Evolutionary conservation across 805 yeast species (phyloP).

Genomic region (Metschnikowia peoriensis): DNA sequence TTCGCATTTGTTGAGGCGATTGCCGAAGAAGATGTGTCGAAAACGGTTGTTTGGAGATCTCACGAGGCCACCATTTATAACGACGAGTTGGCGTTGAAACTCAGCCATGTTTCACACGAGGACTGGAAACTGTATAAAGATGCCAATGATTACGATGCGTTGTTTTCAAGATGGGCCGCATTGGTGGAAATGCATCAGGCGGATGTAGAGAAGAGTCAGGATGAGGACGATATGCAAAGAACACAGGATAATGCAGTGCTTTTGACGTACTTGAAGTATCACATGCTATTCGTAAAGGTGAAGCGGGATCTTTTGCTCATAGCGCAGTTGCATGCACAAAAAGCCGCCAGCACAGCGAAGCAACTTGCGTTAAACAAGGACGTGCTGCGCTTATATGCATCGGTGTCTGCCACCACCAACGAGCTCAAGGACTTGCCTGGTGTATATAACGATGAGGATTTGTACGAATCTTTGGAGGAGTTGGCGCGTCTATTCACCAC

Average conservation of each 20-base stretch:
- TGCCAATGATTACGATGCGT: constrained; percentile 52
- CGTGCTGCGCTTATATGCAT: constrained; percentile 47
- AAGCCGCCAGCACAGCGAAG: constrained; percentile 10
- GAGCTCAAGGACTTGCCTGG: constrained; percentile 84
- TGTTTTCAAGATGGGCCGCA: constrained; percentile 66
- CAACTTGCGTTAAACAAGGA: constrained; percentile 32
- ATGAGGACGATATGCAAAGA: constrained; percentile 52
- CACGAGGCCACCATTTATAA: constrained; percentile 62
- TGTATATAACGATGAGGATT: constrained; percentile 79
- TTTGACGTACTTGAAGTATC: constrained; percentile 71
- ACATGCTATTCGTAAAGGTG: constrained; percentile 60
- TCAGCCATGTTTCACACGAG: constrained; percentile 39
- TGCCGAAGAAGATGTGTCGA: constrained; percentile 25
- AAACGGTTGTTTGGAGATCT: constrained; percentile 47
- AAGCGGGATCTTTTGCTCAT: constrained; percentile 65
- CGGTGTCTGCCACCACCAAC: constrained; percentile 50
- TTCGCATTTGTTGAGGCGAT: constrained; percentile 33
- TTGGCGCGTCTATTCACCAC: constrained; percentile 49
- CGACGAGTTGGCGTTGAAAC: constrained; percentile 65
- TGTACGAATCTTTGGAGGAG: constrained; percentile 51
- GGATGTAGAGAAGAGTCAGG: constrained; percentile 49
- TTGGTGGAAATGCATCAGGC: constrained; percentile 58
- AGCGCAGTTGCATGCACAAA: constrained; percentile 24
- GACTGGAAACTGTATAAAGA: constrained; percentile 30
- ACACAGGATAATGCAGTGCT: constrained; percentile 73